These are phyloP conservation scores for Tulasnella sp. DNA, from an alignment of 768 basidiomycete species.

Conservation along the genomic window DNA sequence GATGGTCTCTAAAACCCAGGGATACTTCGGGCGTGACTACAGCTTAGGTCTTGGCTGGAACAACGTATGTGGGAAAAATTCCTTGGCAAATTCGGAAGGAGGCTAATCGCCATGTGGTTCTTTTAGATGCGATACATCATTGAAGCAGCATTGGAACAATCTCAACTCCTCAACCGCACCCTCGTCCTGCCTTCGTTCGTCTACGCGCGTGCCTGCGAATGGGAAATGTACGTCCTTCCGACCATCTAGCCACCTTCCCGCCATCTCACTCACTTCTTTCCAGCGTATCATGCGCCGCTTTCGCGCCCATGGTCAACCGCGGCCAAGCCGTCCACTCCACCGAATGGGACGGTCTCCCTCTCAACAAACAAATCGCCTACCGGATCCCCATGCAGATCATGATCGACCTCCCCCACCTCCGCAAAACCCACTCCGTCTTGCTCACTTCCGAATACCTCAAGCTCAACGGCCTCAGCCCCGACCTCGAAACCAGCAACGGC, in stretches of 20 bases:
- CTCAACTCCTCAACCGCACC: slow-evolving; percentile 43
- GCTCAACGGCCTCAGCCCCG: slow-evolving; percentile 39
- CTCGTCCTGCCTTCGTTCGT: slow-evolving; percentile 45
- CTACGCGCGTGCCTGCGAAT: slow-evolving; percentile 48
- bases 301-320: slow-evolving; percentile 45
- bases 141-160: slow-evolving; percentile 45
- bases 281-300: slow-evolving; percentile 39
- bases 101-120: background rate
- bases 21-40: slow-evolving; percentile 46
- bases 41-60: slow-evolving; percentile 48
- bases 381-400: slow-evolving; percentile 36
- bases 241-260: background rate
- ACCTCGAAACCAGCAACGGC: slow-evolving; percentile 40
- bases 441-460: slow-evolving; percentile 43
- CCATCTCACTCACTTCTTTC: slow-evolving; percentile 21
- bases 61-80: slow-evolving; percentile 40
- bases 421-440: slow-evolving; percentile 40
- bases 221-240: slow-evolving; percentile 35
- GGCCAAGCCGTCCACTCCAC: slow-evolving; percentile 42
- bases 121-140: slow-evolving; percentile 48
- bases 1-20: slow-evolving; percentile 41
- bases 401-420: slow-evolving; percentile 45
- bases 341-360: slow-evolving; percentile 43
- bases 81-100: background rate
- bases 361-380: slow-evolving; percentile 35